Evolutionary conservation across 1,284 basidiomycete genomes (phyloP).

Genomic region (Naganishia liquefaciens): DNA sequence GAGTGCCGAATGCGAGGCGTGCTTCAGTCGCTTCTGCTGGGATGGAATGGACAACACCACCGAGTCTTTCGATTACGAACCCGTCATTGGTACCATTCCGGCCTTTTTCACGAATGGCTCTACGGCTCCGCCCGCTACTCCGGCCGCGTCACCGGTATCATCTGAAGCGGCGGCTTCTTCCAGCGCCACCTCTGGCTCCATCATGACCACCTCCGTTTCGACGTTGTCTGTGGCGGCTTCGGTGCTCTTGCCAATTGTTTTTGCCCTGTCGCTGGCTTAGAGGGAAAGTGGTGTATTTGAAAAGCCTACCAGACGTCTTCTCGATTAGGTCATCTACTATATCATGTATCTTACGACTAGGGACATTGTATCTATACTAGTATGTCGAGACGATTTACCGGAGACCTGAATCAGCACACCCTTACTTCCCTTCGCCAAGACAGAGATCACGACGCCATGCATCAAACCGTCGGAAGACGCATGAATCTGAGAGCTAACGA

Average conservation of each 20-base stretch:
- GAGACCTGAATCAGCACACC: too few relatives aligned
- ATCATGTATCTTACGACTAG: background rate
- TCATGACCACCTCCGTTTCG: background rate
- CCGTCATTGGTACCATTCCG: constrained; percentile 42
- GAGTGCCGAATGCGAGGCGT: constrained; percentile 46
- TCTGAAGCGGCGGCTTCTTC: background rate
- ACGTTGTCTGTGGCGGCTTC: background rate
- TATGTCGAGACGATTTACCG: too few relatives aligned
- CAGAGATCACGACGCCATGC: too few relatives aligned
- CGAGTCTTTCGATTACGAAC: constrained; percentile 37
- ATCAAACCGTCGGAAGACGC: too few relatives aligned
- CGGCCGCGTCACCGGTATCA: background rate
- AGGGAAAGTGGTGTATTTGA: background rate
- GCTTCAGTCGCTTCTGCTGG: constrained; percentile 54
- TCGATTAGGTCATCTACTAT: background rate
- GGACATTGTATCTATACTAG: too few relatives aligned
- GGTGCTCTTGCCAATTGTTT: background rate
- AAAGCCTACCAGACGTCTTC: background rate
- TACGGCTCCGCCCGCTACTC: background rate
- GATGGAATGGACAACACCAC: constrained; percentile 44
- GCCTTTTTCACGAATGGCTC: constrained; percentile 36
- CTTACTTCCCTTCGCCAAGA: too few relatives aligned
- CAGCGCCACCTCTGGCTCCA: constrained; percentile 7
- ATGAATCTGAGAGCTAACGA: too few relatives aligned
- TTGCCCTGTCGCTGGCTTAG: too few relatives aligned